Evolutionary conservation across 805 yeast species (phyloP).

Genomic region (Ogataea pignaliae): DNA sequence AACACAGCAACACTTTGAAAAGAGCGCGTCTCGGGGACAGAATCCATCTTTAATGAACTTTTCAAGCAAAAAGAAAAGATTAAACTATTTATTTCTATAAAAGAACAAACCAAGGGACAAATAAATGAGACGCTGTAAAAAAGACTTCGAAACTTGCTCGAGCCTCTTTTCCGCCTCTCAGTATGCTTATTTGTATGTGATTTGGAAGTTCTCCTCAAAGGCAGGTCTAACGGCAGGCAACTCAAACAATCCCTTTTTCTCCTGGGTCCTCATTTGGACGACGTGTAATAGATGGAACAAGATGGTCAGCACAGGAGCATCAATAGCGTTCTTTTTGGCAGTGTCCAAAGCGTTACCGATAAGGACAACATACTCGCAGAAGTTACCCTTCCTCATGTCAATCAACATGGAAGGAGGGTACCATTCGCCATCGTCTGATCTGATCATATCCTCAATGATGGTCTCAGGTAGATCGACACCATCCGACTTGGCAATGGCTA

Average conservation of each 20-base stretch:
- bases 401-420: constrained; percentile 47
- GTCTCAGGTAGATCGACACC: constrained; percentile 36
- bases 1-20: too few relatives aligned
- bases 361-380: constrained; percentile 40
- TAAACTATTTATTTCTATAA: too few relatives aligned
- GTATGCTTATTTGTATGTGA: constrained; percentile 5
- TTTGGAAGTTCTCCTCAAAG: constrained; percentile 18
- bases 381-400: constrained; percentile 39
- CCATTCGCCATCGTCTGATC: constrained; percentile 36
- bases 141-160: too few relatives aligned
- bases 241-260: constrained; percentile 22
- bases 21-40: too few relatives aligned
- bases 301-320: constrained; percentile 27
- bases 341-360: constrained; percentile 37
- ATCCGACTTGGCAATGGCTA: constrained; percentile 42
- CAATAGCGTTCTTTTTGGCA: constrained; percentile 27
- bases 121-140: too few relatives aligned
- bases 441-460: constrained; percentile 34
- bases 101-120: too few relatives aligned
- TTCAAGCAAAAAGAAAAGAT: too few relatives aligned
- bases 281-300: constrained; percentile 26
- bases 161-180: too few relatives aligned
- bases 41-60: too few relatives aligned
- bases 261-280: constrained; percentile 31
- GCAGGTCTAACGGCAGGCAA: constrained; percentile 30